These are phyloP conservation scores for Tylopilus balloui DNA, from an alignment of 768 basidiomycete species.

Conservation along the genomic window DNA sequence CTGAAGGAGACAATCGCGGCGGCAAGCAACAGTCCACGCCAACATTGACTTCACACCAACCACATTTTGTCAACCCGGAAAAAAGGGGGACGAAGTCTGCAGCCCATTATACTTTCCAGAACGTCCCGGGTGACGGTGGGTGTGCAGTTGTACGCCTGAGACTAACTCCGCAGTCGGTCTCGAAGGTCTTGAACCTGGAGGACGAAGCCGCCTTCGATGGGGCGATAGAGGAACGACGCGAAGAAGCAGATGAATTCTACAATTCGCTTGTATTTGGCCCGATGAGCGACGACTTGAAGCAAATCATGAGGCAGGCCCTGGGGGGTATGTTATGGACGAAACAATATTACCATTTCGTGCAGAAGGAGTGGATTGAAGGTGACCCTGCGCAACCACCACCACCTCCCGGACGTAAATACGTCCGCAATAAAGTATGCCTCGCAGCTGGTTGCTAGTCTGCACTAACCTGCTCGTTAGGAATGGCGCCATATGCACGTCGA, in stretches of 20 bases:
- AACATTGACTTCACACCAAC: neutral
- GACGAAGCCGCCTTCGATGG: conserved; percentile 91
- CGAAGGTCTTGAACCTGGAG: conserved; percentile 74
- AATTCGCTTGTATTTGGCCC: conserved; percentile 71
- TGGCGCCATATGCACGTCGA: conserved; percentile 96
- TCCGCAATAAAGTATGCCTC: conserved; percentile 71
- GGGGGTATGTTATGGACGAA: conserved; percentile 99
- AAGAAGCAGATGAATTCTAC: conserved; percentile 98
- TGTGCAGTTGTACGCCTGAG: conserved; percentile 94
- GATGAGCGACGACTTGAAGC: conserved; percentile 87
- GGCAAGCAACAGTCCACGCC: neutral
- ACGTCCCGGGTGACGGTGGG: conserved; percentile 89
- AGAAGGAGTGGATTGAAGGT: conserved; percentile 94
- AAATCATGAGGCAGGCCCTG: conserved; percentile 95
- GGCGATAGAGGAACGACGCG: conserved; percentile 80
- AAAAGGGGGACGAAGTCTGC: conserved; percentile 88
- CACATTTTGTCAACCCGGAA: conserved; percentile 75
- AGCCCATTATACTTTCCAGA: conserved; percentile 82
- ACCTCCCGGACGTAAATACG: conserved; percentile 78
- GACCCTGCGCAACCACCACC: conserved; percentile 95
- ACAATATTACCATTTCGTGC: conserved; percentile 94
- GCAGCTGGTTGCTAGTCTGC: neutral
- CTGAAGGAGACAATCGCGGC: neutral
- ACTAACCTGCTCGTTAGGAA: conserved; percentile 45
- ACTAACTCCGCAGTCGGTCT: conserved; percentile 71